Percentiles rank a stretch among this genome's conserved stretches.
These are phyloP conservation scores for Colletotrichum trifolii DNA, from an alignment of 2,329 filamentous ascomycete genomes.

Conservation along the genomic window DNA sequence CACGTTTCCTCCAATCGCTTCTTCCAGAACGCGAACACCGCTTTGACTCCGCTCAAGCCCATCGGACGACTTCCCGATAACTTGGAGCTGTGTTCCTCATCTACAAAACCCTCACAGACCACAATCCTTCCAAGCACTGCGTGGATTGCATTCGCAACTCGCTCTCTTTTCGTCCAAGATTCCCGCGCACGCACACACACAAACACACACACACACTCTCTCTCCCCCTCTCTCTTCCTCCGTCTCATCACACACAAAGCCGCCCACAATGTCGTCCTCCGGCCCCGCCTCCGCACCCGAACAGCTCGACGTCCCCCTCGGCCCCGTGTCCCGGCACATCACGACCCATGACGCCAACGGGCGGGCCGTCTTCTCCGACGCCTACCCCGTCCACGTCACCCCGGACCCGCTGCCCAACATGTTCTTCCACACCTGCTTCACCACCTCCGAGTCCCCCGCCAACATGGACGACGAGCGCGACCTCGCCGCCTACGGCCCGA, in stretches of 20 bases:
- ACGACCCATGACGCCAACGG: constrained; percentile 43
- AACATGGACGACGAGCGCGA: constrained; percentile 31
- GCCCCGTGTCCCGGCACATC: constrained; percentile 36
- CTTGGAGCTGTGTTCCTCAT: too few relatives aligned
- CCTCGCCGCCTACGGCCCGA: constrained; percentile 28
- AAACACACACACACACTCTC: too few relatives aligned
- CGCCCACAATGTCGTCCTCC: constrained; percentile 19
- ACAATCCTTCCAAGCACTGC: too few relatives aligned
- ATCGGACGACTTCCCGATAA: too few relatives aligned
- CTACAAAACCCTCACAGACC: too few relatives aligned
- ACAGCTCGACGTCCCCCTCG: constrained; percentile 24
- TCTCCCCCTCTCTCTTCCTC: too few relatives aligned
- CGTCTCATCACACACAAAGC: background rate
- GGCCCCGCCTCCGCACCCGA: constrained; percentile 8
- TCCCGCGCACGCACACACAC: too few relatives aligned
- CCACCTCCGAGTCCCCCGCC: constrained; percentile 36
- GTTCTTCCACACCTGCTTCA: constrained; percentile 40
- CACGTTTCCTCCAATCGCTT: too few relatives aligned
- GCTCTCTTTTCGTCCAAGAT: too few relatives aligned
- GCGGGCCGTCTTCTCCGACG: constrained; percentile 40
- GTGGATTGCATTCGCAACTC: too few relatives aligned
- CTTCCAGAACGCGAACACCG: too few relatives aligned
- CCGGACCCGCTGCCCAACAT: constrained; percentile 32
- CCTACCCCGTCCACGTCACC: constrained; percentile 36
- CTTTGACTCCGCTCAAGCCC: too few relatives aligned